Evolutionary conservation across 1,284 basidiomycete genomes (phyloP).

Genomic region (Trametes polyzona): DNA sequence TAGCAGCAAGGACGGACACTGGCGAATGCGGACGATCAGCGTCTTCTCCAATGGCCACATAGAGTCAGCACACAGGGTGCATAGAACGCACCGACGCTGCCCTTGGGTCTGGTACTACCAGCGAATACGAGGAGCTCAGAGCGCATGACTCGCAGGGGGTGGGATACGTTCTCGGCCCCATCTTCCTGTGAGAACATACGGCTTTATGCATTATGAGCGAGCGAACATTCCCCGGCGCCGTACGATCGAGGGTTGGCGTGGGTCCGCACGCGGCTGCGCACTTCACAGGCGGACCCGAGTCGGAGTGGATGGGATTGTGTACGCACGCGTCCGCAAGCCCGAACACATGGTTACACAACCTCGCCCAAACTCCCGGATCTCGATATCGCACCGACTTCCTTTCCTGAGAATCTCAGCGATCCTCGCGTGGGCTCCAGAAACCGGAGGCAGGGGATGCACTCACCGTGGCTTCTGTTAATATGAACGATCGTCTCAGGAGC

Average conservation of each 20-base stretch:
- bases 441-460: neutral
- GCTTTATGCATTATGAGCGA: neutral
- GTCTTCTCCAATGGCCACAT: too few relatives aligned
- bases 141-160: neutral
- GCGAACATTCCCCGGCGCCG: neutral
- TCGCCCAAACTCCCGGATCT: neutral
- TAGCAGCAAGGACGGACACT: too few relatives aligned
- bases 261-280: neutral
- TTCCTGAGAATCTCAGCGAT: neutral
- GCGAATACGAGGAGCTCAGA: too few relatives aligned
- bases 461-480: neutral
- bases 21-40: too few relatives aligned
- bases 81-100: too few relatives aligned
- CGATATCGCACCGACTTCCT: neutral
- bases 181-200: neutral
- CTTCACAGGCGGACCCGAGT: neutral
- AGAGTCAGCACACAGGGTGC: too few relatives aligned
- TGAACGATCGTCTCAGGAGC: neutral
- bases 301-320: neutral
- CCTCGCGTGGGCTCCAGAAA: neutral
- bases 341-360: constrained; percentile 4
- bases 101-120: too few relatives aligned
- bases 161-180: neutral
- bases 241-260: neutral
- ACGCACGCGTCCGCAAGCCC: neutral